A percentile compares a stretch with the other conserved stretches of the same genome.
Evolutionary conservation across 202 grass and related monocot genomes (phyloP).

Genomic region (Hordeum pubiflorum): DNA sequence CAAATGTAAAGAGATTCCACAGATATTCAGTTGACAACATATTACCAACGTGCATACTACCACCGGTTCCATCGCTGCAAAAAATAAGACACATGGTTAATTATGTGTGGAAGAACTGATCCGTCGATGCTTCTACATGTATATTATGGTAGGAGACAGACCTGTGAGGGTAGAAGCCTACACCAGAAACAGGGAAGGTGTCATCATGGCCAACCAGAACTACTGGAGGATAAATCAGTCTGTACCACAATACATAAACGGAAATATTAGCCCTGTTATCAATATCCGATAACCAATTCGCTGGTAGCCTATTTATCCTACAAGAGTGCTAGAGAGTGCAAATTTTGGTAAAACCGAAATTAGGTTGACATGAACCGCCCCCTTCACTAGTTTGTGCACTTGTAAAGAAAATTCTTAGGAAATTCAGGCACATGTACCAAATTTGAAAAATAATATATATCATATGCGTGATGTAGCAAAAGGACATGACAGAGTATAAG

Average conservation of each 20-base stretch:
- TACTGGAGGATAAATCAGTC: slow-evolving; percentile 69
- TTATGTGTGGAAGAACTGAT: neutral
- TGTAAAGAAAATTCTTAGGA: neutral
- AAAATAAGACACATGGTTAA: slow-evolving; percentile 11
- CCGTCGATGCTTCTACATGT: neutral
- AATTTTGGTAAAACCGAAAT: neutral
- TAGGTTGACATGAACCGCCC: neutral
- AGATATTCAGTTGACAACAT: neutral
- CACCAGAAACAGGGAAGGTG: slow-evolving; percentile 57
- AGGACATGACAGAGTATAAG: neutral
- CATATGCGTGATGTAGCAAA: neutral
- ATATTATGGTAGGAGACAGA: slow-evolving; percentile 24
- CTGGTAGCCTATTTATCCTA: neutral
- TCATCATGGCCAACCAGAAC: slow-evolving; percentile 53
- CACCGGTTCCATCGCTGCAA: slow-evolving; percentile 56
- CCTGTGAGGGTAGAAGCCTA: slow-evolving; percentile 70
- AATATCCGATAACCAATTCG: neutral
- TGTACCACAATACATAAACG: slow-evolving; percentile 25
- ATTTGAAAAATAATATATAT: neutral
- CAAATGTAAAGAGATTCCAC: neutral
- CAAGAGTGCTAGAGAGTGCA: neutral
- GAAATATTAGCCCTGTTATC: slow-evolving; percentile 16
- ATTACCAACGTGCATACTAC: slow-evolving; percentile 83
- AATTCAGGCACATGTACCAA: neutral
- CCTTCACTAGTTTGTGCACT: neutral